Evolutionary conservation across 2,329 filamentous ascomycete genomes (phyloP), one percentile per base, ranked within the genome.

Genomic region (Aphanocladium album): DNA sequence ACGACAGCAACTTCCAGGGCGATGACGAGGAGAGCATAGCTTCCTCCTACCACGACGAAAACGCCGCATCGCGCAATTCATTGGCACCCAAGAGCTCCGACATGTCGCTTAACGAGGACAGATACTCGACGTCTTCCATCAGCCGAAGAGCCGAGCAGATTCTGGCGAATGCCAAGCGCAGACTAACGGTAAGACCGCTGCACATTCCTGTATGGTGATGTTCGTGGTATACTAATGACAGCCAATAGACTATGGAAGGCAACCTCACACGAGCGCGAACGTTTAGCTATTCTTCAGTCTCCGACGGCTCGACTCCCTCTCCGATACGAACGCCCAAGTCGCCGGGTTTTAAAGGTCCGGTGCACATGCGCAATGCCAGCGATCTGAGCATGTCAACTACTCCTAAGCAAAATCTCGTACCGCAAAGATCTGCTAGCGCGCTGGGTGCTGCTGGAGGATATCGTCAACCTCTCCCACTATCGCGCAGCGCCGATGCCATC

Each of bases 81-180:
- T 46, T 52, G 6, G 49, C 25, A 49, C 49, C 30, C 39, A 60
- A 49, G 25, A 39, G 55, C 16, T 53, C 57, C 11, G 49, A 52
- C 21, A n/a, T 33, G 21, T 60, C 57, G 3, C 45, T 62, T 27
- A 64, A 60, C 27, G 84, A 86, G 60, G 83, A 89, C 60, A 80
- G 82, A 49, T 85, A 88, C 67, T 90, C 90, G 3, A 90, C 89
- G 53, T 86, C 83, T 17, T 86, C 90, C 25, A 76, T 96, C 64
- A 93, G 91, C 72, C 87, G 88, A 66, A 85, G 91, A 67, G 93
- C 93, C 1, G 93, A 97, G 71, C 82, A 93, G 69, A 97, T 97
- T 70, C 80, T 98, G 60, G 91, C 92, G 60, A 96, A 96, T 74
- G 93, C 93, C 35, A 97, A 97, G 77, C 88, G 87, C 72, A 83